Base-by-base conservation (phyloP, 2,329 filamentous ascomycete species). In the Chrysoporthe deuterocubensis region DNA sequence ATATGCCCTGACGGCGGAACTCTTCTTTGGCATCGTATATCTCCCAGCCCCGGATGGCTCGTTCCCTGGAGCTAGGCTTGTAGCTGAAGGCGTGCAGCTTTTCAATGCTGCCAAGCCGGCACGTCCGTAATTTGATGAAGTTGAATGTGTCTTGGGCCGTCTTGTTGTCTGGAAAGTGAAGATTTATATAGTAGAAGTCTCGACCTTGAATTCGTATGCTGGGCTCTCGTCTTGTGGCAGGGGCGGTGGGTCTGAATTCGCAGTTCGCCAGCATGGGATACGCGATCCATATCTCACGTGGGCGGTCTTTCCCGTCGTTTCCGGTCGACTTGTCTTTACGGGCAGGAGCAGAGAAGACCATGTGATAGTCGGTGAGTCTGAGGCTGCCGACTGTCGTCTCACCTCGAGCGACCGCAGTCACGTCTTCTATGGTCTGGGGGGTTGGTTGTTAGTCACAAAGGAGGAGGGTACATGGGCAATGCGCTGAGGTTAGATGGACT, bases 21-120 rank as follows among this genome's bases (percentile, higher is more conserved):
- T 99, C 96, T 70, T 89, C 89, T 74, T 88, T 89, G 18, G 94
- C 88, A 79, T 98, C 91, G 78, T 98, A 99, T 18, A 97, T 74
- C 8, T 89, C 82, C 92, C 94, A 97, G 16, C 93, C 92, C 74
- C 94, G 89, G 71, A 94, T 83, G 65, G 88, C 86, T 74, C 87
- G 88, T 81, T 97, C 94, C 16, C 87, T 83, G 16, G 63, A 57
- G 54, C n/a, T 43, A 18, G 63, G 43, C 72, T 87, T 88, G 76
- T 97, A 97, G 68, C 85, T 88, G 77, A 97, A 99, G 0, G 96
- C 96, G 75, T 97, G 93, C 1, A 99, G 85, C 78, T 93, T 96
- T 72, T 97, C 94, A 62, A 98, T 87, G 40, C 89, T 88, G 6
- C 92, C 92, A 9, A 97, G 81, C 74, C 89, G 94, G 81, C 93